phyloP scores from a whole-genome alignment of 495 filamentous ascomycete genomes.

The Penicillium arizonense region DNA sequence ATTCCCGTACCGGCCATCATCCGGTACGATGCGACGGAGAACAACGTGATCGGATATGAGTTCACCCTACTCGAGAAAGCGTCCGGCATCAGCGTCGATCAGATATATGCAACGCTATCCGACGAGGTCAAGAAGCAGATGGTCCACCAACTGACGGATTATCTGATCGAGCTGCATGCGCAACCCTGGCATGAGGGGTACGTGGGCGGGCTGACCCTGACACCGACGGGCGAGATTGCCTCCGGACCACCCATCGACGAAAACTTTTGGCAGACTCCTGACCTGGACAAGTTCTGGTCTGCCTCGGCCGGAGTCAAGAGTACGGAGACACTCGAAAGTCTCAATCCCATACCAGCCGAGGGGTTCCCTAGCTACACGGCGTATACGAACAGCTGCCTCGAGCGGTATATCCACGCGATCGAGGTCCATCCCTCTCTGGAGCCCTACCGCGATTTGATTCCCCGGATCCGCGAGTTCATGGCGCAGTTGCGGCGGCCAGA shows the following conservation, averaged over 20 bases:
- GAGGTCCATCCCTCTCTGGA: constrained; percentile 20
- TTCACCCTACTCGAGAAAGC: constrained; percentile 27
- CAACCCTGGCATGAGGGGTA: constrained; percentile 14
- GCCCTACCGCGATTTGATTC: constrained; percentile 18
- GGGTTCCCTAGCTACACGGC: constrained; percentile 16
- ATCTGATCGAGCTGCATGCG: constrained; percentile 28
- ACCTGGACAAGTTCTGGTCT: constrained; percentile 24
- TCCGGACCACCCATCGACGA: constrained; percentile 22
- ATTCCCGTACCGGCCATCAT: constrained; percentile 9
- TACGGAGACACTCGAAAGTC: constrained; percentile 16
- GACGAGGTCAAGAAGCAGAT: constrained; percentile 11
- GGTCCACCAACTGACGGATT: constrained; percentile 26
- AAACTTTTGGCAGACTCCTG: constrained; percentile 28
- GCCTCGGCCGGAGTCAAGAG: neutral
- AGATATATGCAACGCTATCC: constrained; percentile 24
- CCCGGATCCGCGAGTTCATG: constrained; percentile 18
- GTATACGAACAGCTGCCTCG: constrained; percentile 17
- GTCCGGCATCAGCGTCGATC: constrained; percentile 20
- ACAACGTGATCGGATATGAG: constrained; percentile 31
- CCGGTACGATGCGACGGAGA: constrained; percentile 18
- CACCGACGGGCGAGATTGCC: neutral
- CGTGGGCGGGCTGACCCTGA: constrained; percentile 20
- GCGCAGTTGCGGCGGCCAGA: constrained; percentile 3
- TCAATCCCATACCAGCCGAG: constrained; percentile 15
- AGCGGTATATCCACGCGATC: constrained; percentile 14